These are phyloP conservation scores for Panicum hallii DNA, from an alignment of 202 grass and related monocot species.

Conservation along the genomic window DNA sequence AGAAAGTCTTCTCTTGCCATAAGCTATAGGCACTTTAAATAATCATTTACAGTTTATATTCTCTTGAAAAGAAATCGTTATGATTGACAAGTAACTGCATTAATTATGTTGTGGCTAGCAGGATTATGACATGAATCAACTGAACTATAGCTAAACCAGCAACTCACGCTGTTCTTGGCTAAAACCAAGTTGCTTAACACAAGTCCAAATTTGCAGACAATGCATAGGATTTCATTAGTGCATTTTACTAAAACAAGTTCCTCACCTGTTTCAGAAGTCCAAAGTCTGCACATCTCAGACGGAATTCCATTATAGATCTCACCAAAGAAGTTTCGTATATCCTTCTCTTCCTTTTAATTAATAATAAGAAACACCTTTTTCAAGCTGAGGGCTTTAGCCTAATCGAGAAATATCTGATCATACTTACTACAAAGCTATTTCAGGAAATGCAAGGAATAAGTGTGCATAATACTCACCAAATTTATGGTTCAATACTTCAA, in stretches of 20 bases:
- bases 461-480: conserved; percentile 31
- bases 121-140: neutral
- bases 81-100: neutral
- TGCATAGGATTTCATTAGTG: neutral
- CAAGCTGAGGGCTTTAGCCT: conserved; percentile 3
- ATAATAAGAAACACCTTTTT: conserved; percentile 4
- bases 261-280: conserved; percentile 17
- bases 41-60: neutral
- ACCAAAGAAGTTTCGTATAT: conserved; percentile 11
- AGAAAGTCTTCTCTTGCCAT: too few relatives aligned
- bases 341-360: neutral
- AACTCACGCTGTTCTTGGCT: neutral
- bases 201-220: neutral
- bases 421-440: conserved; percentile 18
- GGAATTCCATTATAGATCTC: neutral
- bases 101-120: neutral
- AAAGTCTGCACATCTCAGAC: neutral
- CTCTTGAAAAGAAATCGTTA: neutral
- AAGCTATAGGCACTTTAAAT: neutral
- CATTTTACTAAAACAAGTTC: conserved; percentile 27
- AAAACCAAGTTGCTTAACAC: neutral
- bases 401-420: neutral
- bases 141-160: neutral
- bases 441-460: conserved; percentile 4
- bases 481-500: conserved; percentile 46